Evolutionary conservation across 805 yeast genomes (phyloP).

Genomic region (Hanseniaspora lachancei): DNA sequence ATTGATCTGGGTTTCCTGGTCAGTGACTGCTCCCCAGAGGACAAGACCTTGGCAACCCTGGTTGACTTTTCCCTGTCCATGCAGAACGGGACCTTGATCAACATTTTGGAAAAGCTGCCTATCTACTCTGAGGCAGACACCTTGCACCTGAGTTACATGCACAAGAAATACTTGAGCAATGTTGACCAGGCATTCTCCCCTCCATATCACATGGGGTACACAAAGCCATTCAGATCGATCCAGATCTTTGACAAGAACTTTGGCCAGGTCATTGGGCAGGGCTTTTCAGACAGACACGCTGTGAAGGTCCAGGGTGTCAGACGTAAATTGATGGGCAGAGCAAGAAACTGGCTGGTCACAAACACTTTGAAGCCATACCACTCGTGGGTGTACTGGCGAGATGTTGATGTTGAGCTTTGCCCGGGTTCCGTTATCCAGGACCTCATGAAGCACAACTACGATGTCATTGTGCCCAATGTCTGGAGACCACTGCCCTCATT

Average conservation of each 20-base stretch:
- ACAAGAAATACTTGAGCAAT: slow-evolving; percentile 42
- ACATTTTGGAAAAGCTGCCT: slow-evolving; percentile 25
- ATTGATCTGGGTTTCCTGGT: slow-evolving; percentile 73
- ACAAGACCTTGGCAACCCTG: slow-evolving; percentile 51
- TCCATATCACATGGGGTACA: slow-evolving; percentile 51
- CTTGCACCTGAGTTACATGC: slow-evolving; percentile 59
- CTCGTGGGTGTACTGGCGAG: slow-evolving; percentile 88
- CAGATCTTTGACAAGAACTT: slow-evolving; percentile 72
- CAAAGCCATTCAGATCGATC: slow-evolving; percentile 60
- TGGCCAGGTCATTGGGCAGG: slow-evolving; percentile 76
- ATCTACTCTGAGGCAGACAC: slow-evolving; percentile 8
- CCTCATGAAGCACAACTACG: slow-evolving; percentile 56
- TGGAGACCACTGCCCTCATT: slow-evolving; percentile 96
- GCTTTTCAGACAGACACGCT: slow-evolving; percentile 71
- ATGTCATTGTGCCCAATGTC: slow-evolving; percentile 72
- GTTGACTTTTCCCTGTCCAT: slow-evolving; percentile 52
- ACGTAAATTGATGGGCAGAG: slow-evolving; percentile 74
- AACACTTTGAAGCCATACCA: slow-evolving; percentile 68
- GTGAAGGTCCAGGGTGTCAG: slow-evolving; percentile 77
- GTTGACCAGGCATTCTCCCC: slow-evolving; percentile 48
- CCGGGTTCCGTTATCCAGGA: slow-evolving; percentile 65
- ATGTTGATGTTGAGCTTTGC: slow-evolving; percentile 71
- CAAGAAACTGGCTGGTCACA: slow-evolving; percentile 70
- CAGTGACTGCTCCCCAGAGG: slow-evolving; percentile 60
- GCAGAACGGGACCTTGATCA: slow-evolving; percentile 55